Conservation (phyloP, 1,284 basidiomycete genomes). For the Mrakiaceae sp. region DNA sequence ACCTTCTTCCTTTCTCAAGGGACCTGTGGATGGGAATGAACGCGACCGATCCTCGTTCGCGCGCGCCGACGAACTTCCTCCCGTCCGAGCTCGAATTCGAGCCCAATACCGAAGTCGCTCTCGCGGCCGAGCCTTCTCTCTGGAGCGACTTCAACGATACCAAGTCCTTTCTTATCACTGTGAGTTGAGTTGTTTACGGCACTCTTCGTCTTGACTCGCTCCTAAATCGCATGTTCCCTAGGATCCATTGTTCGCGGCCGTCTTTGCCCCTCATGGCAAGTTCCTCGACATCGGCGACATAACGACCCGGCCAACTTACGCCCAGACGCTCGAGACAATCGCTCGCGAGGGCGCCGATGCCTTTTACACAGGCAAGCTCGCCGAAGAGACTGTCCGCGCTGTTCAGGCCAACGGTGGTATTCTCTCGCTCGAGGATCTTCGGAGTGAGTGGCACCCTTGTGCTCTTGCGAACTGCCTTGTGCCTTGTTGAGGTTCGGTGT, state of each 20-base stretch:
- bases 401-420: conserved; percentile 29
- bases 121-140: neutral
- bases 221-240: conserved; percentile 19
- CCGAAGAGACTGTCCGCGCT: conserved; percentile 29
- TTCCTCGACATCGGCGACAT: conserved; percentile 21
- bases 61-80: conserved; percentile 13
- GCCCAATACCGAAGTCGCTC: neutral
- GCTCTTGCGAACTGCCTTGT: conserved; percentile 17
- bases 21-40: conserved; percentile 4
- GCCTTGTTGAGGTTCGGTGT: neutral
- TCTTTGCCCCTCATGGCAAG: conserved; percentile 26
- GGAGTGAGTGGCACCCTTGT: conserved; percentile 15
- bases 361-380: conserved; percentile 33
- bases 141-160: neutral
- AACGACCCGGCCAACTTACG: conserved; percentile 27
- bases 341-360: conserved; percentile 29
- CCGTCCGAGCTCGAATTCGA: conserved; percentile 4
- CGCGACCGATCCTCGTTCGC: conserved; percentile 4
- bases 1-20: conserved; percentile 1
- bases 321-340: conserved; percentile 28
- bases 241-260: conserved; percentile 27
- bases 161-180: conserved; percentile 12
- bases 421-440: conserved; percentile 28
- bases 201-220: neutral
- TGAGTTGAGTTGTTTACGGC: neutral